Percentiles rank a stretch among this genome's conserved stretches.
phyloP scores from a whole-genome alignment of 495 filamentous ascomycete species.

The Halenospora varia region DNA sequence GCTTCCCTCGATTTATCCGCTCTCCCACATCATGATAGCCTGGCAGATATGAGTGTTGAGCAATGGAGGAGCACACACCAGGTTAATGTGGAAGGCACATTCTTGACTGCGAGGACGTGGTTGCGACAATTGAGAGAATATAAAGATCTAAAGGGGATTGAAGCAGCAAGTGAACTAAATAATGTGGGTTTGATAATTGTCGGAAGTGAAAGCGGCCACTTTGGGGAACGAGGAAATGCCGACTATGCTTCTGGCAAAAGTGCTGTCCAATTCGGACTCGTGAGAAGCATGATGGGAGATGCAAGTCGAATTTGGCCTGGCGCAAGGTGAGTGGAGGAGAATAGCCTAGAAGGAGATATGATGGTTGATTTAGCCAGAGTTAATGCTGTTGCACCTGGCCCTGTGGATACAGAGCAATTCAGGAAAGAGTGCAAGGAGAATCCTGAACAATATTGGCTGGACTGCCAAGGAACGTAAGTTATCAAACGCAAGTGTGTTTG shows the following conservation, averaged over 20 bases:
- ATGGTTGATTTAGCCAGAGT: constrained; percentile 24
- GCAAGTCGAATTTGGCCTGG: constrained; percentile 27
- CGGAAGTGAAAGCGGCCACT: constrained; percentile 37
- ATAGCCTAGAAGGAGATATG: background rate
- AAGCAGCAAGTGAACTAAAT: constrained; percentile 2
- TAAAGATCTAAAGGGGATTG: background rate
- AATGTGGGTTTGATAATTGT: constrained; percentile 39
- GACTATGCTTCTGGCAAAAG: constrained; percentile 39
- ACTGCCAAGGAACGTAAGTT: constrained; percentile 34
- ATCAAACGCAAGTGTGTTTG: background rate
- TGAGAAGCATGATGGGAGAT: constrained; percentile 35
- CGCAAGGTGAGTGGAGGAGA: constrained; percentile 15
- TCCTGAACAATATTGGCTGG: constrained; percentile 31
- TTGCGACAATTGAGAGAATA: constrained; percentile 20
- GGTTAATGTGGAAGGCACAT: constrained; percentile 40
- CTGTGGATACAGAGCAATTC: constrained; percentile 37
- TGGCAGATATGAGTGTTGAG: constrained; percentile 33
- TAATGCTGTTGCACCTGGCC: constrained; percentile 39
- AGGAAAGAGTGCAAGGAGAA: constrained; percentile 31
- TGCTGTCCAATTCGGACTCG: constrained; percentile 36
- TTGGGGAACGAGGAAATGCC: constrained; percentile 36
- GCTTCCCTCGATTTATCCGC: constrained; percentile 36
- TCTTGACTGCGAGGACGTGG: constrained; percentile 34
- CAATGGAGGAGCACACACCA: constrained; percentile 33
- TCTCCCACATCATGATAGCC: constrained; percentile 28